phyloP scores from a whole-genome alignment of 192 early-diverging fungal species.

The Entomortierella parvispora region DNA sequence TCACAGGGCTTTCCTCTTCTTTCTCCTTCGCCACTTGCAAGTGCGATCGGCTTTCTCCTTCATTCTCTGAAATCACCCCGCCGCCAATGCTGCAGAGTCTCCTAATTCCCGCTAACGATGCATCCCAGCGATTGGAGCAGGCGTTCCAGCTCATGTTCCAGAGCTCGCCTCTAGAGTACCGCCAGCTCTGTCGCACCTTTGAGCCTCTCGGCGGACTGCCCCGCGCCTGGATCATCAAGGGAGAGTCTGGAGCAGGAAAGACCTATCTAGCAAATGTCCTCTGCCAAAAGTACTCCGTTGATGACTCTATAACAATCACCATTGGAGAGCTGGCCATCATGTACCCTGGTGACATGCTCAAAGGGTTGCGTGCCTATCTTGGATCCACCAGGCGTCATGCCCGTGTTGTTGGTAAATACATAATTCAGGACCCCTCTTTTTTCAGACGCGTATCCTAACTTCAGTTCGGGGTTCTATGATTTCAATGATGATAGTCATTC shows the following conservation, averaged over 20 bases:
- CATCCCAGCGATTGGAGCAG: constrained; percentile 30
- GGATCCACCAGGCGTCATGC: constrained; percentile 10
- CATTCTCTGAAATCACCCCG: too few relatives aligned
- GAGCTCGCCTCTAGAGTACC: constrained; percentile 14
- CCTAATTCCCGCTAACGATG: constrained; percentile 38
- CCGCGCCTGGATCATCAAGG: constrained; percentile 40
- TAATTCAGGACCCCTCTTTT: not conserved
- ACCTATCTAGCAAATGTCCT: constrained; percentile 20
- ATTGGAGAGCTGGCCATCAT: constrained; percentile 54
- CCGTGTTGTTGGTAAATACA: constrained; percentile 15
- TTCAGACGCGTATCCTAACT: too few relatives aligned
- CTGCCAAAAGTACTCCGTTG: constrained; percentile 17
- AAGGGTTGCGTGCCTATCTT: constrained; percentile 42
- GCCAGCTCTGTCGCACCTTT: constrained; percentile 19
- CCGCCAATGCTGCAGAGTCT: too few relatives aligned
- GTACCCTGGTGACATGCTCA: constrained; percentile 51
- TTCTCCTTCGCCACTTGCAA: too few relatives aligned
- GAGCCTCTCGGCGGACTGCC: constrained; percentile 27
- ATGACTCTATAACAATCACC: constrained; percentile 32
- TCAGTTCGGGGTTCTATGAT: too few relatives aligned
- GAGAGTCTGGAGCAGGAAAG: constrained; percentile 44
- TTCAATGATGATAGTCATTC: too few relatives aligned
- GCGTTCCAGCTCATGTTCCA: constrained; percentile 42
- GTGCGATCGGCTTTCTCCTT: too few relatives aligned
- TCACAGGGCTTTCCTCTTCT: too few relatives aligned